Base-by-base conservation (phyloP, 768 basidiomycete species). In the Cubamyces sp. region DNA sequence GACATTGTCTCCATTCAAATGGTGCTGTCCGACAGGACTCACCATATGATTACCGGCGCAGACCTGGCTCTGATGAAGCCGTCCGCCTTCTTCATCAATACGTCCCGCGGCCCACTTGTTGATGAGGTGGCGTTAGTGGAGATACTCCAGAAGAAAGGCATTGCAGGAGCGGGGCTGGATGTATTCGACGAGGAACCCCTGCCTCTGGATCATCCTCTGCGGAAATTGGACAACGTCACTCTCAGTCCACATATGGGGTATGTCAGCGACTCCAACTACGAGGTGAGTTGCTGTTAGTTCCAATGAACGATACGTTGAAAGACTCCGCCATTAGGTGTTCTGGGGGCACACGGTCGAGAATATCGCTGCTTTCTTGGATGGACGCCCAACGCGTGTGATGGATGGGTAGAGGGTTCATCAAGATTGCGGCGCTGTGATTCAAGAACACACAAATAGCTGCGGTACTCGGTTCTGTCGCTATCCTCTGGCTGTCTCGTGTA, bases 141-240 rank as follows among this genome's bases (percentile, higher is more conserved):
- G 4, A 77, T 76, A 2, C 68, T 88, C 61, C 70, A 77, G 58
- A 68, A 79, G 37, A 77, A 76, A 42, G 74, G 63, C 46, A 86
- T 89, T 39, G 79, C 79, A 3, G 87, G 85, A 0, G 87, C 82
- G 0, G 87, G 84, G 0, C 69, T 89, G 55, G 87, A 89, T 70
- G 88, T 90, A 1, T 89, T 82, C 68, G 86, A 87, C 48, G 68
- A 80, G 39, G 87, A 90, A 67, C 88, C 87, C n/a, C 72, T 87
- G 54, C 84, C 85, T 5, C 63, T 83, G 39, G 80, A 83, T 52
- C 82, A 87, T 68, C 80, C 84, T 0, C 61, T 87, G 19, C 77
- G 86, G 51, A 76, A 69, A 37, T 68, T 83, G 54, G 73, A 77
- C 49, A 85, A 85, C 61, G 83, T 86, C 5, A 84, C 84, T 1